These are phyloP conservation scores for Myrica gale DNA, from an alignment of 306 rosid species.

Conservation along the genomic window DNA sequence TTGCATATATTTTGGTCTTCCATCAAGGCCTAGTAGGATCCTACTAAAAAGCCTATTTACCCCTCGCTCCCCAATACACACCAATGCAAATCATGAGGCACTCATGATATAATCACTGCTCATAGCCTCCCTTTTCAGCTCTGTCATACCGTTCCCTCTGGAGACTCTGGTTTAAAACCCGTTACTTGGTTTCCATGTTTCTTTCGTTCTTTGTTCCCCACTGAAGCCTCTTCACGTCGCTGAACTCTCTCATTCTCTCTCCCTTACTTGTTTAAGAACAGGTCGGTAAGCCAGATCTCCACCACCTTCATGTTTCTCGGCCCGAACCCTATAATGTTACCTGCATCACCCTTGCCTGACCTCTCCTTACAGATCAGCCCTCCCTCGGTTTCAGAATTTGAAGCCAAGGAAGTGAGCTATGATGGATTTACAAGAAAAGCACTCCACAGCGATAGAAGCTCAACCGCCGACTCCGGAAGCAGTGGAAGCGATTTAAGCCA, in stretches of 20 bases:
- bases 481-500: slow-evolving; percentile 79
- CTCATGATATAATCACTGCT: slow-evolving; percentile 71
- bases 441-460: slow-evolving; percentile 41
- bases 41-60: slow-evolving; percentile 50
- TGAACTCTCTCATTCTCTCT: slow-evolving; percentile 16
- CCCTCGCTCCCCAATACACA: slow-evolving; percentile 16
- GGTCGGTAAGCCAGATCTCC: slow-evolving; percentile 22
- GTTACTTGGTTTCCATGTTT: slow-evolving; percentile 15
- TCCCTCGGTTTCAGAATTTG: slow-evolving; percentile 37
- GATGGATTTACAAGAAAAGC: slow-evolving; percentile 31
- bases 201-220: slow-evolving; percentile 2
- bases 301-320: slow-evolving; percentile 33
- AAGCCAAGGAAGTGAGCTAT: slow-evolving; percentile 29
- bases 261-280: slow-evolving; percentile 13
- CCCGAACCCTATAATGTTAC: slow-evolving; percentile 36
- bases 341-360: slow-evolving; percentile 48
- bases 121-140: slow-evolving; percentile 19
- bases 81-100: slow-evolving; percentile 69
- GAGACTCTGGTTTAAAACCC: background rate
- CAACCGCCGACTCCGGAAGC: slow-evolving; percentile 62
- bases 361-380: slow-evolving; percentile 81
- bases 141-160: slow-evolving; percentile 14
- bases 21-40: slow-evolving; percentile 50
- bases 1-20: slow-evolving; percentile 10
- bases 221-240: slow-evolving; percentile 4